Evolutionary conservation across 148 eudicot species (phyloP).

Genomic region (Hydrangea macrophylla): DNA sequence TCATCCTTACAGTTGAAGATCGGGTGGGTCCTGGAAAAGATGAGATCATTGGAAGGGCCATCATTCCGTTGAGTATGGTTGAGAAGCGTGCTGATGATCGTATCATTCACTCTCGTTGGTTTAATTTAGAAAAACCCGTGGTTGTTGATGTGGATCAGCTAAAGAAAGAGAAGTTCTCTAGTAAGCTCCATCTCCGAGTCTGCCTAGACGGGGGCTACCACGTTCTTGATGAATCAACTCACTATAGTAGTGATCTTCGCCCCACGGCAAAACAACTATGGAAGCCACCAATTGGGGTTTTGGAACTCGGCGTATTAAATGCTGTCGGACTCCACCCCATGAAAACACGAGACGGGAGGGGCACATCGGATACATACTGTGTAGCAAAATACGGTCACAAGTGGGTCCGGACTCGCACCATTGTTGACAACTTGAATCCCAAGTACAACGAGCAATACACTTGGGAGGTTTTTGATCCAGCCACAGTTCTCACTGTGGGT

Average conservation of each 20-base stretch:
- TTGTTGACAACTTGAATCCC: slow-evolving; percentile 73
- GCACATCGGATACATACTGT: slow-evolving; percentile 94
- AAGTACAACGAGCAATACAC: slow-evolving; percentile 96
- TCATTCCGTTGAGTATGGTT: slow-evolving; percentile 61
- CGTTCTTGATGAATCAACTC: slow-evolving; percentile 95
- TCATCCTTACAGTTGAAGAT: slow-evolving; percentile 82
- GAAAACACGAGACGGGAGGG: slow-evolving; percentile 85
- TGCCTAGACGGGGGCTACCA: slow-evolving; percentile 99
- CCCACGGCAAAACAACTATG: slow-evolving; percentile 94
- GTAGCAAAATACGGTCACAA: slow-evolving; percentile 96
- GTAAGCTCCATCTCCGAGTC: slow-evolving; percentile 72
- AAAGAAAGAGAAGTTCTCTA: slow-evolving; percentile 84
- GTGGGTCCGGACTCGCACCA: slow-evolving; percentile 89
- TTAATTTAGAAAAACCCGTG: slow-evolving; percentile 83
- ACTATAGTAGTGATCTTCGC: slow-evolving; percentile 88
- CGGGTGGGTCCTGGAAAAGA: slow-evolving; percentile 95
- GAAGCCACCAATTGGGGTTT: slow-evolving; percentile 80
- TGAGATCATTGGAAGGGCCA: slow-evolving; percentile 82
- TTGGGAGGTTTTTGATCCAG: slow-evolving; percentile 97
- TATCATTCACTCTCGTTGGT: slow-evolving; percentile 84
- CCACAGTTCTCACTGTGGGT: slow-evolving; percentile 86
- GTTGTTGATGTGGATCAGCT: slow-evolving; percentile 77
- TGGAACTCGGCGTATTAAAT: slow-evolving; percentile 79
- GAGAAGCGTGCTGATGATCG: slow-evolving; percentile 93
- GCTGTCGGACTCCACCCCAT: slow-evolving; percentile 90